Percentiles rank a stretch among this genome's conserved stretches.
Conservation (phyloP, 768 basidiomycete genomes). For the Suillus plorans region DNA sequence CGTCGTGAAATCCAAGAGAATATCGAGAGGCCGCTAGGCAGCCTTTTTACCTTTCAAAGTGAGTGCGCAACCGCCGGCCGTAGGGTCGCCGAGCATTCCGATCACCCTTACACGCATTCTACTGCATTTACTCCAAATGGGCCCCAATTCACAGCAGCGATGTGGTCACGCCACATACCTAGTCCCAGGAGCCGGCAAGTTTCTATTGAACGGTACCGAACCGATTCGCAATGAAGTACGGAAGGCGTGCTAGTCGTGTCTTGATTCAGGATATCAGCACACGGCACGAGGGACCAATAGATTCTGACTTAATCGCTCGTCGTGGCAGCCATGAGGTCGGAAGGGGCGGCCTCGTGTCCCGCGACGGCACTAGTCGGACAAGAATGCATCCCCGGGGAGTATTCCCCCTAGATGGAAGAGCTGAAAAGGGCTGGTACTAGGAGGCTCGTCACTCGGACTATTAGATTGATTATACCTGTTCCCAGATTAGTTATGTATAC, state of each 20-base stretch:
- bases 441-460: background rate
- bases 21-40: slow-evolving; percentile 6
- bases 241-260: slow-evolving; percentile 3
- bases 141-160: background rate
- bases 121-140: background rate
- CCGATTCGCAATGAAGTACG: slow-evolving; percentile 1
- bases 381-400: background rate
- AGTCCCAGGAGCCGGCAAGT: background rate
- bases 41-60: slow-evolving; percentile 15
- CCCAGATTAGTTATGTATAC: background rate
- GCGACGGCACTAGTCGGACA: slow-evolving; percentile 1
- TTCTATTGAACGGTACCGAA: slow-evolving; percentile 4
- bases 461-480: slow-evolving; percentile 4
- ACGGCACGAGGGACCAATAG: background rate
- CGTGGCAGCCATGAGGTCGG: slow-evolving; percentile 7
- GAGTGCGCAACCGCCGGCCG: slow-evolving; percentile 9
- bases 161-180: background rate
- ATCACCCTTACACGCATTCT: slow-evolving; percentile 2
- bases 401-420: background rate
- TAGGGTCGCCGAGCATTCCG: slow-evolving; percentile 9
- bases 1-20: slow-evolving; percentile 13
- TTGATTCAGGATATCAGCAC: background rate
- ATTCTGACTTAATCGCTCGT: slow-evolving; percentile 3
- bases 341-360: slow-evolving; percentile 6
- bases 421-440: background rate